Conservation (phyloP, 2,329 filamentous ascomycete genomes). For the Diaporthe ilicicola region DNA sequence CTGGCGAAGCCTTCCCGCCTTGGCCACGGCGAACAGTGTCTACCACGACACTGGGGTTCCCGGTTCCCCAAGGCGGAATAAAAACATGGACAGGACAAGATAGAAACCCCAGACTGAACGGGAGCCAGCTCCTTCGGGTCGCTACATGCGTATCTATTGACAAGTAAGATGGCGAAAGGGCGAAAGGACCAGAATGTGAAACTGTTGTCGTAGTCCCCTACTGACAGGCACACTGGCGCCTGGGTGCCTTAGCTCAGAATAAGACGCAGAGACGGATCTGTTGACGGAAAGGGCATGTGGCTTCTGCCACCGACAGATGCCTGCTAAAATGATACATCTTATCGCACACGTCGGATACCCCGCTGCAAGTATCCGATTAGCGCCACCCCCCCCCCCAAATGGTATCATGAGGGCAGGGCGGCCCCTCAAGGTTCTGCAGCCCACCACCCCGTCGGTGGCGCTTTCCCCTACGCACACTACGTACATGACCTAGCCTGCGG, state of each 20-base stretch:
- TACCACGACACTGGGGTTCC: background rate
- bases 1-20: background rate
- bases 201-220: background rate
- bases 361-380: background rate
- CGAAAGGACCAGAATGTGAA: background rate
- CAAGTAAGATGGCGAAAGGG: background rate
- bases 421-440: slow-evolving; percentile 1
- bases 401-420: background rate
- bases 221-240: background rate
- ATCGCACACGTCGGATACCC: background rate
- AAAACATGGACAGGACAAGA: background rate
- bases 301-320: background rate
- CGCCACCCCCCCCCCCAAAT: background rate
- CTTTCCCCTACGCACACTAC: slow-evolving; percentile 20
- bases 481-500: slow-evolving; percentile 30
- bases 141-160: background rate
- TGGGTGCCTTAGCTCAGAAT: background rate
- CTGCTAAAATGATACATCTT: slow-evolving; percentile 11
- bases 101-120: background rate
- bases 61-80: background rate
- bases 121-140: background rate
- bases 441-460: slow-evolving; percentile 5
- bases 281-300: slow-evolving; percentile 25
- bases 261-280: background rate
- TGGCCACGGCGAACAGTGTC: background rate